Evolutionary conservation across 257 asterid genomes (phyloP), one percentile per base, ranked within the genome.

Genomic region (Fraxinus americana): DNA sequence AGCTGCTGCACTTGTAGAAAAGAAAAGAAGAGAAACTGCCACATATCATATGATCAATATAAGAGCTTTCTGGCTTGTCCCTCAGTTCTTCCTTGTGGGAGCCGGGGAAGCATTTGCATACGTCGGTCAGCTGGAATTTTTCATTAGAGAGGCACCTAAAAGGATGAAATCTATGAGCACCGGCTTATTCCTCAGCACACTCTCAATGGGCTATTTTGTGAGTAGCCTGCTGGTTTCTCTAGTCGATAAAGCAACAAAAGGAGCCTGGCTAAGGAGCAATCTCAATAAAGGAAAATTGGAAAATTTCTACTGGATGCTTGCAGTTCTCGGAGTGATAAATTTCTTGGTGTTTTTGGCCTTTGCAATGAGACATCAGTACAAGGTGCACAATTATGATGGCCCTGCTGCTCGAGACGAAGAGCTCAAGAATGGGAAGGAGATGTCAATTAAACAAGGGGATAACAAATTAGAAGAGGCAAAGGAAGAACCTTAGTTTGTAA

Each of bases 111-210:
- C 97, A 2, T 94, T 94, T 66, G 96, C 92, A 4, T 94, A 94
- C 32, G 98, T 94, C 1, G 98, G 98, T 4, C 98, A 94, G 89
- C 92, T 94, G 0, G 97, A 94, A 85, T 94, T 94, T 68, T 94
- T 94, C 80, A 92, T 92, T 41, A 77, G 94, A 29, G 98, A 94
- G 85, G 98, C 96, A 30, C 97, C 98, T 0, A 97, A 87, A 82
- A 82, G 92, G 86, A 92, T 92, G 98, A 94, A 92, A 81, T 92
- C 97, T 1, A 89, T 94, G 97, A 94, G 98, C 82, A 94, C 97
- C 0, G 98, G 97, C 7, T 75, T 94, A n/a, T 94, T 94, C 27
- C 84, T 94, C 12, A 87, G 92, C 86, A 86, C 97, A 6, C 89
- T 94, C 3, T 87, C 97, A 10, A 91, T 92, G 94, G 97, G 98